Base-by-base conservation (phyloP, 805 yeast genomes). In the Ogataea saltuana region DNA sequence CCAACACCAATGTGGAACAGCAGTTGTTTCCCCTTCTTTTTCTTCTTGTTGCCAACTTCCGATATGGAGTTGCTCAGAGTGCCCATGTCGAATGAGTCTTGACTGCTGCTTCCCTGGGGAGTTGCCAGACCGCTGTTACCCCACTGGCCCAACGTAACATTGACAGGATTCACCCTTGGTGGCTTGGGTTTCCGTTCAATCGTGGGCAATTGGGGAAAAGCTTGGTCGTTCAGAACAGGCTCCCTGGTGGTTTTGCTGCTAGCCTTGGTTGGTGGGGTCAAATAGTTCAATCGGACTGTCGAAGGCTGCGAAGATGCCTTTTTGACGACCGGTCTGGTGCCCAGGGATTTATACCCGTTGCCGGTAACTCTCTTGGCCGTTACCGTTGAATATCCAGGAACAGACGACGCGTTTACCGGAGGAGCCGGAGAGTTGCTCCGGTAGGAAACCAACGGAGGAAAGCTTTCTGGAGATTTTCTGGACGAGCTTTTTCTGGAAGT, bases 161-260 rank as follows among this genome's bases (percentile, higher is more conserved):
- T 46, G 2, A 72, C 61, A 6, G 81, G 79, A 36, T 78, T 80
- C 4, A 84, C 86, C 30, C 85, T 70, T 2, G 89, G 87, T 35
- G 41, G 76, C 70, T 38, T 63, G 55, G 56, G 73, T 75, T 53
- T 71, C 67, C 46, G 60, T 59, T 31, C 74, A 67, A 33, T 75
- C 39, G 2, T 55, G 3, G 76, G 71, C 16, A 67, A 50, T 9
- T 67, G 53, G 3, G 72, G 71, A 41, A 63, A 66, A n/a, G 48
- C 32, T n/a, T 45, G 32, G 5, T 43, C 43, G 41, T 56, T 53
- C 21, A 55, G 21, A n/a, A 39, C 39, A 8, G 43, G 44, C 9
- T 40, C 18, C 20, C 12, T 17, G 11, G 25, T 17, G 3, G 45
- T 17, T 4, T 33, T 20, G 15, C 30, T 20, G 16, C 22, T 27